Evolutionary conservation across 2,329 filamentous ascomycete species (phyloP), one percentile per base, ranked within the genome.

Genomic region (Clonostachys rosea): DNA sequence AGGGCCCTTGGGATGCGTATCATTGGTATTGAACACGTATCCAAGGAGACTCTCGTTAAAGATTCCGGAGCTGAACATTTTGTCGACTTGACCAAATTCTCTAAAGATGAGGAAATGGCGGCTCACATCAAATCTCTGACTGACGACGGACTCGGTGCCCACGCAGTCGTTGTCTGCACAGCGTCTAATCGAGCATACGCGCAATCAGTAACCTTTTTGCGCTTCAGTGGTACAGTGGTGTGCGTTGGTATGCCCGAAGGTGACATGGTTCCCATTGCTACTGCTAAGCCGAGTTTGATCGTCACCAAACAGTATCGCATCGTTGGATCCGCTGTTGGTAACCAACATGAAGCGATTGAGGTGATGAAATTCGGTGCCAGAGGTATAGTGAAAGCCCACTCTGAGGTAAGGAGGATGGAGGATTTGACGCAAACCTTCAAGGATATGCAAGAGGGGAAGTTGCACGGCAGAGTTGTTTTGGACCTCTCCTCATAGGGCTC

Each of bases 321-420:
- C 48, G 67, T 71, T 5, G 75, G 73, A 6, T 73, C 69, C 10
- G 67, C 72, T 1, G 74, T 79, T 13, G 76, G 76, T 1, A 78
- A 72, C 45, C 65, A 73, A 40, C 62, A 65, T 45, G 75, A 79
- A 33, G 75, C 75, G 11, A 54, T 12, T 14, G 44, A 45, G 44
- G n/a, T 40, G 7, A n/a, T 45, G 11, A 37, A 36, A 5, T 18
- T 45, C 35, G 44, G 35, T 30, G 40, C 35, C 12, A 35, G 44
- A 6, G 44, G 44, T 2, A 18, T 45, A 16, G 24, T 30, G 24
- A 30, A 30, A 30, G 24, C 24, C 9, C 24, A 30, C 24, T 30
- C 24, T 30, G 24, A 30, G 24, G 24, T 30, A 30, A 30, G 24
- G 4, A 30, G 10, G 24, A 30, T 30, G 24, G 9, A 30, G 8